These are phyloP conservation scores for Aspergillus avenaceus DNA, from an alignment of 495 filamentous ascomycete species.

Conservation along the genomic window DNA sequence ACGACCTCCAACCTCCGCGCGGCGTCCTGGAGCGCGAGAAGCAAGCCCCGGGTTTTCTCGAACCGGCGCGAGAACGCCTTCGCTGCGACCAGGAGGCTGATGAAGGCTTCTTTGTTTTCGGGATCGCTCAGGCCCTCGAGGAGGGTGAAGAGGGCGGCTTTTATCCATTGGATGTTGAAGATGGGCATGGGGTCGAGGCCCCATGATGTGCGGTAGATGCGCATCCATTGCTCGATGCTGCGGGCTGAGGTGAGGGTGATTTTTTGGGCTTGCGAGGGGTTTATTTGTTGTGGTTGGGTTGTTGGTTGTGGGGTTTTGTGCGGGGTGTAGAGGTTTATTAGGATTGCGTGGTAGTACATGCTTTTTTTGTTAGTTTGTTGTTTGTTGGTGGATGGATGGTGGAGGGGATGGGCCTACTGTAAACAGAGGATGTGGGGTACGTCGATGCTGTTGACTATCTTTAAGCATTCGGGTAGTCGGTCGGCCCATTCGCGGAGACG, in stretches of 20 bases:
- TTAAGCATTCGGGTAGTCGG: slow-evolving; percentile 18
- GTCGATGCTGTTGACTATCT: slow-evolving; percentile 8
- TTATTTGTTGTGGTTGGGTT: neutral
- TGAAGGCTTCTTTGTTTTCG: slow-evolving; percentile 24
- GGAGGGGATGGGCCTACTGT: slow-evolving; percentile 20
- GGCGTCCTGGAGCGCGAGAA: slow-evolving; percentile 23
- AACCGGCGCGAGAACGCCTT: slow-evolving; percentile 25
- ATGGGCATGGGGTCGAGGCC: slow-evolving; percentile 24
- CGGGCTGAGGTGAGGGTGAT: slow-evolving; percentile 15
- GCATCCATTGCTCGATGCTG: slow-evolving; percentile 18
- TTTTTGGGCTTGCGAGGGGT: slow-evolving; percentile 3
- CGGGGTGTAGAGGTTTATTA: slow-evolving; percentile 18
- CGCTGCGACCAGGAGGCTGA: slow-evolving; percentile 19
- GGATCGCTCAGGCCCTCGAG: slow-evolving; percentile 22
- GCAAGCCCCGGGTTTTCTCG: slow-evolving; percentile 20
- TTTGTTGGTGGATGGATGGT: neutral
- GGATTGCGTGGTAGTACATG: slow-evolving; percentile 28
- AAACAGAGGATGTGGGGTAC: slow-evolving; percentile 29
- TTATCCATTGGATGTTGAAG: slow-evolving; percentile 24
- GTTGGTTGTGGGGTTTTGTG: neutral
- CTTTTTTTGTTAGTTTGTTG: slow-evolving; percentile 6
- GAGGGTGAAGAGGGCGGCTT: slow-evolving; percentile 26
- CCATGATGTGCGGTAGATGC: slow-evolving; percentile 21
- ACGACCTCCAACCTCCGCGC: slow-evolving; percentile 20
- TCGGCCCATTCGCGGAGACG: slow-evolving; percentile 22